Evolutionary conservation across 164 flowering plant species (phyloP).

Genomic region (Aristolochia californica): DNA sequence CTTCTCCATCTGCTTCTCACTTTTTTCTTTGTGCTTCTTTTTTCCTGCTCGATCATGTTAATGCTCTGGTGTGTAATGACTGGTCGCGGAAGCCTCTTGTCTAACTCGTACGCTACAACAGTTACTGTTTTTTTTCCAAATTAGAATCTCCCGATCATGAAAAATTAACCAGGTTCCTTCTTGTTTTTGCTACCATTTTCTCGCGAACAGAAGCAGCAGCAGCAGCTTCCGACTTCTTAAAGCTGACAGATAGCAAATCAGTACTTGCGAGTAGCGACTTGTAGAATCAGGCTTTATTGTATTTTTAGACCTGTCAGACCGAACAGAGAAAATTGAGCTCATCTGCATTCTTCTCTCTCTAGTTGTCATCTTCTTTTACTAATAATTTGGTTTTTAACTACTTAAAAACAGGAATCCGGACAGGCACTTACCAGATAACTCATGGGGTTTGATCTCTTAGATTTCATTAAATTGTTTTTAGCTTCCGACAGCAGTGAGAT

Average conservation of each 20-base stretch:
- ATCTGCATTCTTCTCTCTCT: too few relatives aligned
- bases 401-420: too few relatives aligned
- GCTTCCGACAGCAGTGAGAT: too few relatives aligned
- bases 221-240: constrained; percentile 2
- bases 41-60: neutral
- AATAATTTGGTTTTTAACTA: too few relatives aligned
- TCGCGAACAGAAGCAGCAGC: neutral
- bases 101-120: neutral
- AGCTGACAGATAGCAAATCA: constrained; percentile 9
- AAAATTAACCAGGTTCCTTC: neutral
- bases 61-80: neutral
- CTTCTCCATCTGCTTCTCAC: neutral
- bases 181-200: constrained; percentile 1
- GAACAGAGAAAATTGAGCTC: neutral
- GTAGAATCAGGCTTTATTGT: constrained; percentile 7
- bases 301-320: constrained; percentile 5
- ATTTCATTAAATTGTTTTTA: too few relatives aligned
- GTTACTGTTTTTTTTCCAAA: neutral
- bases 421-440: too few relatives aligned
- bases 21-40: too few relatives aligned
- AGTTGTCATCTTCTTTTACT: too few relatives aligned
- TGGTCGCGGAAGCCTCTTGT: neutral
- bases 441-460: too few relatives aligned
- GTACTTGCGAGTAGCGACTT: constrained; percentile 7
- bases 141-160: neutral